Base-by-base conservation (phyloP, 2,329 filamentous ascomycete genomes). In the Aspergillus tamarii region DNA sequence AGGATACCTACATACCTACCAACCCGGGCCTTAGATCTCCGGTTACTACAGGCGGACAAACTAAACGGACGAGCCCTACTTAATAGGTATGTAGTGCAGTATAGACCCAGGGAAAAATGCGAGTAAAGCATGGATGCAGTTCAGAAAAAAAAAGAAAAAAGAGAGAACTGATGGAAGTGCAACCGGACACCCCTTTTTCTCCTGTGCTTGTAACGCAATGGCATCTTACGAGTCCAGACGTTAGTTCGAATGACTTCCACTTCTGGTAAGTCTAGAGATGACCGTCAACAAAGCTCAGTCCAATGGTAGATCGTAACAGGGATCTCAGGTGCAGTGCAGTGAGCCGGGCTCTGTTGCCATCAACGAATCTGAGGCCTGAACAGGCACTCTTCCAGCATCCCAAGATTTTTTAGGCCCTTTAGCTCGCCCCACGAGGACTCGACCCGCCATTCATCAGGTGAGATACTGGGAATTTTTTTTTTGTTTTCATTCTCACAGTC, bases 251-350 rank as follows among this genome's bases (percentile, higher is more conserved):
- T 39, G 69, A 72, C 70, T 71, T 66, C 64, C 63, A 56, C 30
- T 72, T 73, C 68, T 62, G 66, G 70, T 55, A 74, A 75, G 69
- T 74, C 71, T 74, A 66, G 69, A 72, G 66, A 75, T 69, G 68
- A 70, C 69, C 64, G 70, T 71, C 72, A 67, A 69, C 70, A 63
- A 70, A 72, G 69, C 67, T 70, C 71, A 71, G 74, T 73, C 77
- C 77, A 79, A 79, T 79, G 59, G 73, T 65, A 68, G 75, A 73
- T 76, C 75, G 65, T 64, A 78, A 65, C 76, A 74, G 73, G 76
- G 71, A 74, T 78, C 67, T 77, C 72, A 74, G 71, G 75, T 69
- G 58, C 56, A 67, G 68, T 61, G 67, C 67, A 65, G 30, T 61
- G 67, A 71, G 68, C 69, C 70, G 71, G 73, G 64, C 71, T 69